Base-by-base conservation (phyloP, 495 filamentous ascomycete species). In the Xylaria grammica region DNA sequence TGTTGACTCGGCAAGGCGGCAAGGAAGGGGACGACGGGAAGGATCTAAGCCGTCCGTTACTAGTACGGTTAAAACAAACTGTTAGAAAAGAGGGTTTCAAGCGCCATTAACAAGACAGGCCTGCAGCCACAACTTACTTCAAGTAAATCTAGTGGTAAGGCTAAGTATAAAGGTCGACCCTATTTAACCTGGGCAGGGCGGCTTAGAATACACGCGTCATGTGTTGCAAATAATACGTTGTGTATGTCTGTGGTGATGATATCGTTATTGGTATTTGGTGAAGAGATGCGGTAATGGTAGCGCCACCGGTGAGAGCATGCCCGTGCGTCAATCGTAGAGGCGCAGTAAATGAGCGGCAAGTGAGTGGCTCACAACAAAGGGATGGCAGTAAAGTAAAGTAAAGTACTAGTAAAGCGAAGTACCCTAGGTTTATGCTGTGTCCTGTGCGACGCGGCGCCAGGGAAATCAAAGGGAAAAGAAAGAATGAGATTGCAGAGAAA, bases 121-220 rank as follows among this genome's bases (percentile, higher is more conserved):
- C 53, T 48, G 19, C 29, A 58, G 55, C 56, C 10, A 34, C 44
- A 32, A 59, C 51, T 34, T 27, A 48, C 60, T 65, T 53, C 57
- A 69, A 63, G 45, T 11, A 60, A 46, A 24, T 34, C 30, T 40
- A 56, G 42, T 34, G 19, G 45, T 42, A 58, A 50, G 44, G 44
- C 30, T 44, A 29, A 55, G 44, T 9, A 48, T 42, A 44, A 46
- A 64, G 42, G 2, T 29, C 13, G 5, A 29, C 62, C 62, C 62
- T 58, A 38, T 58, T 30, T 17, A 51, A 64, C 62, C 62, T 24
- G 30, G 53, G 53, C 45, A 51, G 51, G 62, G 62, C 45, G 48
- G 45, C 20, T 51, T 64, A 64, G 34, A 32, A 58, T 9, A 1
- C 62, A 55, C 62, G 62, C 62, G 62, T 64, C 62, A 64, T 64